Conservation (phyloP, 2,329 filamentous ascomycete species). For the Teratosphaeria destructans region DNA sequence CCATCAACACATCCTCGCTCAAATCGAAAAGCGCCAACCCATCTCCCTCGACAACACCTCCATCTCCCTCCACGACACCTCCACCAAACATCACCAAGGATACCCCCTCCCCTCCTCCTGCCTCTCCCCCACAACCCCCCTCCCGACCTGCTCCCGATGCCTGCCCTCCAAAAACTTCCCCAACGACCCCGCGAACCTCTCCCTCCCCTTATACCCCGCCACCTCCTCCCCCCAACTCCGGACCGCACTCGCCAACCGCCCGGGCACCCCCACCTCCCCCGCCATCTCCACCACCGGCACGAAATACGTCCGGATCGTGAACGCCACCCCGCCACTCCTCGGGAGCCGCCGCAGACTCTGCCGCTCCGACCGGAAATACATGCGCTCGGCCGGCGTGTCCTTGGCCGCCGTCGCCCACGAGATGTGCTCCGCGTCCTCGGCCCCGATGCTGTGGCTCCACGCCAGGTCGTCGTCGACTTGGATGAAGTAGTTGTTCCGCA, state of each 20-base stretch:
- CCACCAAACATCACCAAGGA: conserved; percentile 39
- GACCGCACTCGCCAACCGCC: conserved; percentile 64
- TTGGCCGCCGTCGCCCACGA: conserved; percentile 71
- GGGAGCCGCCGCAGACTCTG: conserved; percentile 55
- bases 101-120: conserved; percentile 53
- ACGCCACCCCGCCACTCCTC: conserved; percentile 43
- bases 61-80: neutral
- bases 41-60: too few species aligned
- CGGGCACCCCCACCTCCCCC: conserved; percentile 65
- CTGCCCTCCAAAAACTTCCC: conserved; percentile 66
- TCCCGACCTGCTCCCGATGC: conserved; percentile 62
- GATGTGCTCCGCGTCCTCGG: conserved; percentile 52
- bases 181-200: conserved; percentile 61
- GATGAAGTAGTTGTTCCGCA: conserved; percentile 77
- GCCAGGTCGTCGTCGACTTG: conserved; percentile 70
- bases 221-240: conserved; percentile 76
- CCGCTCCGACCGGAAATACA: conserved; percentile 67
- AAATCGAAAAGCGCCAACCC: too few species aligned
- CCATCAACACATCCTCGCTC: too few species aligned
- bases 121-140: conserved; percentile 51
- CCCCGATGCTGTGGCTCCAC: conserved; percentile 67
- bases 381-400: conserved; percentile 59
- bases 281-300: conserved; percentile 58
- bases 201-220: conserved; percentile 64
- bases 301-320: conserved; percentile 75